A percentile compares a stretch with the other conserved stretches of the same genome.
Conservation (phyloP, 2,329 filamentous ascomycete species). For the Fusarium pseudonygamai region DNA sequence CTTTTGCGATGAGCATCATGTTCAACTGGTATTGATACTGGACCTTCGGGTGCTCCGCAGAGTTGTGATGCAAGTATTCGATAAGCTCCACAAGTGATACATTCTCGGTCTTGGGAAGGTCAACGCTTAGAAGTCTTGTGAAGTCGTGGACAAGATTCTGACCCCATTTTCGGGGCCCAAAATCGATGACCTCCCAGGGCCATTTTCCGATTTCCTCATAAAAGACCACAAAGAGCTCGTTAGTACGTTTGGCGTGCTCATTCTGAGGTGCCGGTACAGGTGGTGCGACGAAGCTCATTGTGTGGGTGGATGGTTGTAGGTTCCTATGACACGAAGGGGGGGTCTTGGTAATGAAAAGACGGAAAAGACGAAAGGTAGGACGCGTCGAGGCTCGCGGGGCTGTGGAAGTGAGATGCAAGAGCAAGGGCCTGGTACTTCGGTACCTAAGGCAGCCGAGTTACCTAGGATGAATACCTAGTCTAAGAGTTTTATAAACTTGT, state of each 20-base stretch:
- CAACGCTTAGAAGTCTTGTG: neutral
- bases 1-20: neutral
- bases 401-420: neutral
- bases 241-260: fast-evolving
- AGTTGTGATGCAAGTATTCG: neutral
- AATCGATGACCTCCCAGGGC: slow-evolving; percentile 5
- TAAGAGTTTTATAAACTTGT: neutral
- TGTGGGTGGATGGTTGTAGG: no score
- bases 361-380: neutral
- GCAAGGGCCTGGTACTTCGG: neutral
- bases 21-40: neutral
- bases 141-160: neutral
- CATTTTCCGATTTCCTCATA: neutral
- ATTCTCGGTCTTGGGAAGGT: neutral
- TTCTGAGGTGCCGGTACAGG: neutral
- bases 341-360: no score
- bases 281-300: neutral
- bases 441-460: neutral
- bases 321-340: no score
- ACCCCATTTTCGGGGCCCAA: neutral
- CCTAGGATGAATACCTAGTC: neutral
- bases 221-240: neutral
- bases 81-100: neutral
- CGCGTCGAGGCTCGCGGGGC: neutral
- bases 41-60: fast-evolving